Percentiles rank a stretch among this genome's conserved stretches.
phyloP scores from a whole-genome alignment of 352 stramenopile species.

The Pythium rishiriense region DNA sequence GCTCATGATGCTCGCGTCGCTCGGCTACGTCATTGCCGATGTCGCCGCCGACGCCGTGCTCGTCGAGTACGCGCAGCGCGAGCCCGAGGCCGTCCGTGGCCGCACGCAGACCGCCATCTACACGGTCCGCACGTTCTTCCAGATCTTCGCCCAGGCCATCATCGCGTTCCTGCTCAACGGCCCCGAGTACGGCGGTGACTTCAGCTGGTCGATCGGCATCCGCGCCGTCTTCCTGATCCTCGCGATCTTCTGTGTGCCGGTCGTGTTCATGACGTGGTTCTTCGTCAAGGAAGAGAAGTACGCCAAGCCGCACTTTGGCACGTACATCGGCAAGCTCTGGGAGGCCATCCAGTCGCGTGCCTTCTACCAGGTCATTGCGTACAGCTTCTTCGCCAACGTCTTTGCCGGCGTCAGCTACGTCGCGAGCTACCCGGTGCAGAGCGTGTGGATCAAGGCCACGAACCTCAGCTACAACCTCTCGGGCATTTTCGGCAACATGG shows the following conservation, averaged over 20 bases:
- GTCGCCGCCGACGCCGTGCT: slow-evolving; percentile 37
- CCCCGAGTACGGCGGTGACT: slow-evolving; percentile 30
- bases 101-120: slow-evolving; percentile 28
- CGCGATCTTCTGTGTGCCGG: slow-evolving; percentile 28
- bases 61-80: slow-evolving; percentile 27
- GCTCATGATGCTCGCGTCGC: slow-evolving; percentile 34
- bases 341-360: slow-evolving; percentile 31
- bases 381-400: slow-evolving; percentile 29
- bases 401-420: slow-evolving; percentile 27
- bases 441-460: slow-evolving; percentile 26
- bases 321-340: slow-evolving; percentile 34
- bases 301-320: slow-evolving; percentile 23
- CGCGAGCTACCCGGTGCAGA: slow-evolving; percentile 21
- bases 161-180: slow-evolving; percentile 30
- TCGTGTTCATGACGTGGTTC: slow-evolving; percentile 34
- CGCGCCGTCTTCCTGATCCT: slow-evolving; percentile 22
- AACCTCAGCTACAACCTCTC: slow-evolving; percentile 23
- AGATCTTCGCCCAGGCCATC: slow-evolving; percentile 25
- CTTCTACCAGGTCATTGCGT: slow-evolving; percentile 30
- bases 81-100: slow-evolving; percentile 19
- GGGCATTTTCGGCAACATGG: slow-evolving; percentile 18
- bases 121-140: slow-evolving; percentile 27
- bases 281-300: slow-evolving; percentile 38
- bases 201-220: slow-evolving; percentile 30
- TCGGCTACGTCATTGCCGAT: slow-evolving; percentile 39